Base-by-base conservation (phyloP, 2,329 filamentous ascomycete species). In the Aotearoamyces nothofagi region DNA sequence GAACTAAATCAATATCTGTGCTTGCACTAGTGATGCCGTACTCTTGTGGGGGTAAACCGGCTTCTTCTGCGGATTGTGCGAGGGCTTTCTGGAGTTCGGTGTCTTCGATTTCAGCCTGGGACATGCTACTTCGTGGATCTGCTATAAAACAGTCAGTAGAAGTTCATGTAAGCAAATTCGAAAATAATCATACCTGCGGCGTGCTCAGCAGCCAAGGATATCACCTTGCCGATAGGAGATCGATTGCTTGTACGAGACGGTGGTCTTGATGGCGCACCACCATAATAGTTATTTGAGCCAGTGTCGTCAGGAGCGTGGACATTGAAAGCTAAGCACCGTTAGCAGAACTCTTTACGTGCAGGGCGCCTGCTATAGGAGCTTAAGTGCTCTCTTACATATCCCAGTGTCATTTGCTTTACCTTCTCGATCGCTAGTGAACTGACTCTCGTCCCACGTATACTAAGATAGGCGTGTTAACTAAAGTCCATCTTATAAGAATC, bases 1-100 rank as follows among this genome's bases (percentile, higher is more conserved):
- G 44, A 4, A 59, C 56, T n/a, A 52, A 38, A 23, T 50, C 46
- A 1, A 50, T 43, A 10, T 54, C 54, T 14, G 45, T 41, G 23
- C 57, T 53, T 15, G 39, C 41, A 14, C 29, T 36, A 19, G 55
- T 55, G 5, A 70, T 41, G 9, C 66, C 67, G 2, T 55, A 55
- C 44, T 73, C 66, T 38, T 71, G 67, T 4, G 53, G 54, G 17
- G 49, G 38, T 13, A 51, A 24, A 5, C 64, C 64, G 1, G 62
- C 63, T 36, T 66, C 60, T 19, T 60, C 56, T 13, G 61, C 59
- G 2, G 70, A 75, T 38, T 63, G 62, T 31, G 60, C 60, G 17
- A 75, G 49, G 6, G 69, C 70, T 37, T 63, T 54, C 39, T 66
- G 55, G 23, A 75, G 52, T 24, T 74, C 63, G 26, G 59, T 58